Base-by-base conservation (phyloP, 495 filamentous ascomycete species). In the Platismatia glauca region DNA sequence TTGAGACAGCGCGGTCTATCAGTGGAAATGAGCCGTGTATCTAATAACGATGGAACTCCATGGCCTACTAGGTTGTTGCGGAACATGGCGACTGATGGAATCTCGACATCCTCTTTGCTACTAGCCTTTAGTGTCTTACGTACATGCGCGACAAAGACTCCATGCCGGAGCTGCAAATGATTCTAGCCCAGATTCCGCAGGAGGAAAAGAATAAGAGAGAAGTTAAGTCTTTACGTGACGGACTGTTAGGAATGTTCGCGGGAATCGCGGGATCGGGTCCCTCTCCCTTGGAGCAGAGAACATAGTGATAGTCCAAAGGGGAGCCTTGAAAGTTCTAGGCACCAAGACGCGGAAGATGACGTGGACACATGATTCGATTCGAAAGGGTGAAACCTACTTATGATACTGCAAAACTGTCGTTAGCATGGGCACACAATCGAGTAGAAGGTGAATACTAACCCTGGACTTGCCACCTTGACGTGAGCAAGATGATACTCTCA, bases 1-100 rank as follows among this genome's bases (percentile, higher is more conserved):
- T 57, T 84, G 82, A 7, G 83, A 86, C 9, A 83, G 71, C 20
- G 78, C 83, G 59, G 77, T 78, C 80, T 63, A 44, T 33, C 37
- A 59, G 31, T 20, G 37, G 33, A 9, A 8, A 27, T 53, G 11
- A 53, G 29, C 29, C 3, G 27, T 37, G 7, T 8, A 7, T 41
- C 16, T 8, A 12, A 7, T 16, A 1, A 20, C 18, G 29, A 24
- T 15, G 7, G 39, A 33, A 13, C 11, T 22, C 39, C 16, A n/a
- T 16, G 55, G 53, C 27, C 20, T 71, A 84, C 81, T 71, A 84
- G 59, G 59, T 84, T 84, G 55, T 76, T 78, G 53, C 82, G 72
- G 77, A 76, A 83, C 56, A 66, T 63, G 37, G 78, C 71, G 57
- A 72, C 63, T 20, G 58, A 57, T 31, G 78, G 78, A 38, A 68